phyloP scores from a whole-genome alignment of 192 early-diverging fungal genomes.

The Lobulomyces angularis region DNA sequence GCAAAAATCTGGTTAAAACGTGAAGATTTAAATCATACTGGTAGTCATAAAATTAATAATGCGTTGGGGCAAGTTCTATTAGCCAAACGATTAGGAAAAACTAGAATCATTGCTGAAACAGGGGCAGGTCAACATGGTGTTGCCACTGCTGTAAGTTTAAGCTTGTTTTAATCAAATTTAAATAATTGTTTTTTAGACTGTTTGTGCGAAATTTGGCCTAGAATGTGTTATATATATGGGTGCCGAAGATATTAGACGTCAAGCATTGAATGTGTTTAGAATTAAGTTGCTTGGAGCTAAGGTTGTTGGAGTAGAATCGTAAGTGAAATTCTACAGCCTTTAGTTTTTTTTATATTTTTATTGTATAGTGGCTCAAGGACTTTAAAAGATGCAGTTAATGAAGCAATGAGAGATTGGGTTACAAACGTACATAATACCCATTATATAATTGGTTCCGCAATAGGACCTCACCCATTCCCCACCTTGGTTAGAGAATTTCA shows the following conservation, averaged over 20 bases:
- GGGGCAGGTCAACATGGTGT: constrained; percentile 98
- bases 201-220: constrained; percentile 94
- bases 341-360: background rate
- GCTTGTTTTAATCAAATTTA: too few relatives aligned
- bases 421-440: constrained; percentile 88
- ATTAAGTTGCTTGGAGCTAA: constrained; percentile 87
- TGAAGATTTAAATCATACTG: constrained; percentile 97
- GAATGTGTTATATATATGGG: constrained; percentile 98
- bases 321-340: background rate
- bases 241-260: constrained; percentile 83
- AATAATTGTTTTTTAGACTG: too few relatives aligned
- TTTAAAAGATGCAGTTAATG: constrained; percentile 97
- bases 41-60: constrained; percentile 99
- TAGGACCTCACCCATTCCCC: constrained; percentile 96
- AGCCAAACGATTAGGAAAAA: constrained; percentile 90
- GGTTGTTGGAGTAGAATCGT: constrained; percentile 64
- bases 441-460: constrained; percentile 93
- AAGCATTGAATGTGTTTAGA: constrained; percentile 91
- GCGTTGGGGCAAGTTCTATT: constrained; percentile 88
- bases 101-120: constrained; percentile 95
- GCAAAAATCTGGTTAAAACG: constrained; percentile 96
- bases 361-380: constrained; percentile 54
- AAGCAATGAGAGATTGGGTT: constrained; percentile 98
- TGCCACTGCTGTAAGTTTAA: too few relatives aligned
- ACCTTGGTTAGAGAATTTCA: constrained; percentile 96